phyloP scores from a whole-genome alignment of 805 yeast species.

The Novakomyces olei region DNA sequence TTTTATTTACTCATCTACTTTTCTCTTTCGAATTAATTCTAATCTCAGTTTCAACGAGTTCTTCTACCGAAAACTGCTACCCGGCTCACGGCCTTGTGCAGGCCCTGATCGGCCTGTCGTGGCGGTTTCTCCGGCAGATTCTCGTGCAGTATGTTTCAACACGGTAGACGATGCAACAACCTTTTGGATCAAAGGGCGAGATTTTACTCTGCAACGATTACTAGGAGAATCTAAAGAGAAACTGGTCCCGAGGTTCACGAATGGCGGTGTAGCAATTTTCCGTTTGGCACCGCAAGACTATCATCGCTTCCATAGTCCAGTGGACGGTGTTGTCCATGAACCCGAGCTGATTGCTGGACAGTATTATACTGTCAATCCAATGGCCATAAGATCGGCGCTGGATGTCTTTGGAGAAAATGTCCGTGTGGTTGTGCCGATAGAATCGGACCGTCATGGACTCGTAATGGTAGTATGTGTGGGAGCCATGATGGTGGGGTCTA shows the following conservation, averaged over 20 bases:
- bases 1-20: too few relatives aligned
- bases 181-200: constrained; percentile 76
- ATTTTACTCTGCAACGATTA: constrained; percentile 44
- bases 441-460: constrained; percentile 53
- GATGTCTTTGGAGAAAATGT: constrained; percentile 90
- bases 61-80: constrained; percentile 56
- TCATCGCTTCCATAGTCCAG: constrained; percentile 81
- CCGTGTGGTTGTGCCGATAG: constrained; percentile 54
- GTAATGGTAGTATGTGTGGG: constrained; percentile 70
- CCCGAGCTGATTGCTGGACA: constrained; percentile 62
- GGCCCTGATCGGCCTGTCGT: constrained; percentile 27
- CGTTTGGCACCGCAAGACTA: constrained; percentile 93
- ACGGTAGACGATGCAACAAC: constrained; percentile 38
- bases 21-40: neutral
- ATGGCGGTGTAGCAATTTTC: constrained; percentile 53
- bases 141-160: constrained; percentile 52
- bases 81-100: constrained; percentile 51
- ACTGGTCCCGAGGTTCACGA: constrained; percentile 17
- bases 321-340: constrained; percentile 46
- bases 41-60: constrained; percentile 47
- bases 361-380: constrained; percentile 89
- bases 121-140: constrained; percentile 66
- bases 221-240: constrained; percentile 24
- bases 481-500: constrained; percentile 98
- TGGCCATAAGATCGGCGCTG: constrained; percentile 73